Evolutionary conservation across 192 early-diverging fungal genomes (phyloP).

Genomic region (Coemansia sp.): DNA sequence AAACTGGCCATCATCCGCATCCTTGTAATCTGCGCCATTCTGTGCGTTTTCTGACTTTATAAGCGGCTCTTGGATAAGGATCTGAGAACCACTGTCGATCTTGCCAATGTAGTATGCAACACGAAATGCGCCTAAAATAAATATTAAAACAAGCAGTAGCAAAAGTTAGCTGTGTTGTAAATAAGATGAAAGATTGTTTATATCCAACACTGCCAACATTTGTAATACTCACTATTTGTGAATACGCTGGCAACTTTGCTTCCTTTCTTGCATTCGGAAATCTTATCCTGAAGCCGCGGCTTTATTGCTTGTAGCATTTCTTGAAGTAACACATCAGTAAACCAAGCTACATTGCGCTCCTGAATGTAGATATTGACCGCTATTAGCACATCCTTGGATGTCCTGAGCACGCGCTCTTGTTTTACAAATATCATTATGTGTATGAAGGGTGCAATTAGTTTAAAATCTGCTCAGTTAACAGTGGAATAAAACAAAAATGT

Average conservation of each 20-base stretch:
- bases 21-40: not conserved
- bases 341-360: constrained; percentile 38
- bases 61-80: constrained; percentile 38
- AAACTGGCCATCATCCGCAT: constrained; percentile 22
- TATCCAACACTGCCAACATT: not conserved
- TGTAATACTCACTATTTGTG: constrained; percentile 27
- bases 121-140: constrained; percentile 39
- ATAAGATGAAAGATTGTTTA: not conserved
- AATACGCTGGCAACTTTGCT: constrained; percentile 20
- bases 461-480: not conserved
- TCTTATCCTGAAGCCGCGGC: constrained; percentile 25
- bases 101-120: constrained; percentile 40
- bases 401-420: constrained; percentile 39
- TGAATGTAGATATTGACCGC: constrained; percentile 38
- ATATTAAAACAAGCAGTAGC: not conserved
- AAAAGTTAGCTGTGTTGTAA: not conserved
- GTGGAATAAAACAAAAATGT: not conserved
- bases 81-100: constrained; percentile 10
- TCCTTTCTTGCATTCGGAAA: constrained; percentile 20
- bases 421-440: constrained; percentile 36
- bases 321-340: constrained; percentile 44
- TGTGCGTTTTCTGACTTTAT: constrained; percentile 27
- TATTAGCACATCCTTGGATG: constrained; percentile 18
- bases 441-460: not conserved
- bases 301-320: constrained; percentile 44